Evolutionary conservation across 2,329 filamentous ascomycete genomes (phyloP), one percentile per base, ranked within the genome.

Genomic region (Calonectria naviculata): DNA sequence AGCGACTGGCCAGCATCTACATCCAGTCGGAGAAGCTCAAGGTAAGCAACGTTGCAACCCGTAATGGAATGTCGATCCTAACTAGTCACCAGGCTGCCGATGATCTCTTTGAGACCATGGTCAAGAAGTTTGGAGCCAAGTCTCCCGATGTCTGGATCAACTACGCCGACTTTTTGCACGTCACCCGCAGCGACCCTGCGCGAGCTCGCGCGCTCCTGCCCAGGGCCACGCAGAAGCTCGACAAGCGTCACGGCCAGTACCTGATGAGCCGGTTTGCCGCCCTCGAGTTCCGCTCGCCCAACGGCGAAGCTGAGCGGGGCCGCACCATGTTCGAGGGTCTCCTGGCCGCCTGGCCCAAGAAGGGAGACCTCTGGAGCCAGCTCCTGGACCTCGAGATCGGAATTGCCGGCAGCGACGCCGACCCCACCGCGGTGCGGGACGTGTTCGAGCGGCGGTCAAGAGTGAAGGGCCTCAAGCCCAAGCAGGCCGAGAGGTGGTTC

Each of bases 261-360:
- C 89, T 97, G 0, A 95, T 96, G 67, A 91, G 93, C 78, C 95
- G 96, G 76, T 98, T 99, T 81, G 97, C 94, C 0, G 93, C 94
- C 21, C 90, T 99, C 26, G 97, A 99, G 83, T 99, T 97, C 89
- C 93, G 92, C 74, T 96, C 94, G 13, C 83, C 91, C 9, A 91
- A 93, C 78, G 95, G 95, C 66, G 94, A 97, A 78, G 87, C 95
- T 3, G 97, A 99, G 85, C 94, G 94, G 70, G 97, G 97, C 12
- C 93, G 97, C 21, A 99, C 97, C 29, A 93, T 98, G 80, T 98
- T 98, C 78, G 96, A 98, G 83, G 93, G 93, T 44, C 88, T 99
- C 10, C 88, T 99, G 9, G 90, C 91, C 41, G 93, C 93, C 5
- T 98, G 93, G 86, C 94, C 95, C 54, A 97, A 97, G 87, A 94